Base-by-base conservation (phyloP, 805 yeast species). In the Alloascoidea africana region DNA sequence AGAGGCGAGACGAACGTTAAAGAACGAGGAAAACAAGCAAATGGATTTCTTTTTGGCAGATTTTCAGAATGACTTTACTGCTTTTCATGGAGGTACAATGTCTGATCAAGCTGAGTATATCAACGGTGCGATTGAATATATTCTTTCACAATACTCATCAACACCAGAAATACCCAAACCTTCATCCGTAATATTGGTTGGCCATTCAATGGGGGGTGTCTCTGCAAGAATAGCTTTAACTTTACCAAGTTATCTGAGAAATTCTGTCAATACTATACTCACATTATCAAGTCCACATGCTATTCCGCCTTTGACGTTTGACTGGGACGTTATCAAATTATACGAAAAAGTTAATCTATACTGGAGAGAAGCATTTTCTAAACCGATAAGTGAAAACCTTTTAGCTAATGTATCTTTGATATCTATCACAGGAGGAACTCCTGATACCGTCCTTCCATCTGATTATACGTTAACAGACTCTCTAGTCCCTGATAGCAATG, bases 201-300 rank as follows among this genome's bases (percentile, higher is more conserved):
- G 85, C 2, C 98, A 89, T 59, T 89, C 97, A 0, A 89, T 89
- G 98, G 98, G 98, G 33, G 98, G 98, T 2, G 71, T 89, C 14
- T 97, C 89, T 1, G 80, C 95, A 2, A 65, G 97, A 41, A 77
- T 84, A 0, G 72, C 87, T 72, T 66, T 84, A 4, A 75, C 93
- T 0, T 57, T 89, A 38, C 80, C 85, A 1, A 87, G 84, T 50
- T 87, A 84, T 52, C 48, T 63, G 1, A 68, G 68, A 3, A 70
- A 67, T 15, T 79, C 95, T 1, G 75, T 91, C 15, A 86, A 83
- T 50, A 78, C 96, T 0, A 78, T 89, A 13, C 45, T 87, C 16
- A 87, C 97, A 0, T 59, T 89, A 27, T 79, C 96, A 0, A 73
- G 96, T 0, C 98, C 98, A 0, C 97, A 91, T 53, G 73, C 87